A percentile compares a stretch with the other conserved stretches of the same genome.
phyloP scores from a whole-genome alignment of 73 alveolate species.

The Uronychia binucleata region DNA sequence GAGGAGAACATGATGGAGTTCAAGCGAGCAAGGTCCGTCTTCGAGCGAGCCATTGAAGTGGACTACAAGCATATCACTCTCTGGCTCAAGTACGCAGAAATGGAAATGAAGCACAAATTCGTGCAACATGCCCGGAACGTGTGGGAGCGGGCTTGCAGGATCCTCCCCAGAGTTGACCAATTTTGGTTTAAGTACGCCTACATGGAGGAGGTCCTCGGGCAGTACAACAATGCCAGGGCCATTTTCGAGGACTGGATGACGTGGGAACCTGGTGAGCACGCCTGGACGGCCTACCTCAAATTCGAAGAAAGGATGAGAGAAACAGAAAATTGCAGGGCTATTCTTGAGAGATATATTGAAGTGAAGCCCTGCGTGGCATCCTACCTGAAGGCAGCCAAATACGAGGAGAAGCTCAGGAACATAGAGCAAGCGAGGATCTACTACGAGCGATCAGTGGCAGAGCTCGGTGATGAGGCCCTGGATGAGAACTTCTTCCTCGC shows the following conservation, averaged over 20 bases:
- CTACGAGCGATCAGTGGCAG: conserved; percentile 94
- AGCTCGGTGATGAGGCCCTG: conserved; percentile 89
- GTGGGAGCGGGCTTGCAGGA: conserved; percentile 97
- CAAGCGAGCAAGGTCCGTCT: conserved; percentile 97
- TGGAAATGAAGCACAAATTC: conserved; percentile 99
- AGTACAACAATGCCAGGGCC: conserved; percentile 92
- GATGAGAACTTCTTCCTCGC: conserved; percentile 91
- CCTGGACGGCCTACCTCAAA: conserved; percentile 92
- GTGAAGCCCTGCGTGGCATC: conserved; percentile 83
- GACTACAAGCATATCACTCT: conserved; percentile 90
- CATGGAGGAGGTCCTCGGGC: conserved; percentile 97
- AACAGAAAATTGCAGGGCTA: conserved; percentile 79
- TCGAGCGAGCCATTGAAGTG: conserved; percentile 99
- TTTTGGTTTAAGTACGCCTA: conserved; percentile 98
- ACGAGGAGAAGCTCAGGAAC: conserved; percentile 94
- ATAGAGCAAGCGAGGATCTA: conserved; percentile 86
- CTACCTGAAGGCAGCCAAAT: conserved; percentile 97
- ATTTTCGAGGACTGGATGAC: conserved; percentile 97
- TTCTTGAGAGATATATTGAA: conserved; percentile 90
- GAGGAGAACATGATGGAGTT: conserved; percentile 84
- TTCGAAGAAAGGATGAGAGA: conserved; percentile 97
- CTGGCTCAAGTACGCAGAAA: conserved; percentile 99
- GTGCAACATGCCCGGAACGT: conserved; percentile 99
- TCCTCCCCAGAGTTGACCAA: conserved; percentile 95
- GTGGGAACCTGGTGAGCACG: conserved; percentile 94